These are phyloP conservation scores for Myxozyma geophila DNA, from an alignment of 805 yeast genomes.

Conservation along the genomic window DNA sequence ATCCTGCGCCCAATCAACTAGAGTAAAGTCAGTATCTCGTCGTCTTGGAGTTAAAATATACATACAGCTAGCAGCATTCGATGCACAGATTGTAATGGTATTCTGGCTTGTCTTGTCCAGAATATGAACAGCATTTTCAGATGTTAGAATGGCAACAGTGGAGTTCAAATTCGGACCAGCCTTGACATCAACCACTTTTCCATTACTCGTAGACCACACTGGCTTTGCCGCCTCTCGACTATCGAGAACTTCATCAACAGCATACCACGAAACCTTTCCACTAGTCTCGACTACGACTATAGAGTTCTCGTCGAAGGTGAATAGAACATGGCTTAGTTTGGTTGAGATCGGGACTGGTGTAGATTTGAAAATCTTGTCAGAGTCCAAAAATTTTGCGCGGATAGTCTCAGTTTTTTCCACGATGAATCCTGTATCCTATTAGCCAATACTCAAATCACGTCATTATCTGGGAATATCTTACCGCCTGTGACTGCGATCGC, in stretches of 20 bases:
- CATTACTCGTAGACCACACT: not conserved
- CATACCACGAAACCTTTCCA: constrained; percentile 28
- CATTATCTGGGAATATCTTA: not conserved
- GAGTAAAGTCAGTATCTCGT: not conserved
- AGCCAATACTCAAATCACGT: not conserved
- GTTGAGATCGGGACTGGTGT: constrained; percentile 10
- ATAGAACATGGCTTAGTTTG: constrained; percentile 29
- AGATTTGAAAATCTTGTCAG: constrained; percentile 18
- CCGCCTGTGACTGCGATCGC: constrained; percentile 39
- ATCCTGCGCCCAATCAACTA: constrained; percentile 40
- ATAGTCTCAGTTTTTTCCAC: constrained; percentile 36
- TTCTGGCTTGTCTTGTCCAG: not conserved
- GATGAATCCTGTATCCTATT: constrained; percentile 23
- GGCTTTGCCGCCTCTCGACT: not conserved
- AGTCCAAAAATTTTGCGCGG: constrained; percentile 28
- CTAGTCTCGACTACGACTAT: constrained; percentile 27
- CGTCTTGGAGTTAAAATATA: not conserved
- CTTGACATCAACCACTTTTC: constrained; percentile 17
- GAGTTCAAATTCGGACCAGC: constrained; percentile 1
- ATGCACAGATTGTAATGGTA: not conserved
- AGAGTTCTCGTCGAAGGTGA: constrained; percentile 40
- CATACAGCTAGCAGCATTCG: constrained; percentile 7
- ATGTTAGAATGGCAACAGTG: constrained; percentile 2
- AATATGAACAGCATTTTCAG: not conserved
- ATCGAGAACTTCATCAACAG: not conserved